Base-by-base conservation (phyloP, 345 rosid species). In the Citrus hindsii region DNA sequence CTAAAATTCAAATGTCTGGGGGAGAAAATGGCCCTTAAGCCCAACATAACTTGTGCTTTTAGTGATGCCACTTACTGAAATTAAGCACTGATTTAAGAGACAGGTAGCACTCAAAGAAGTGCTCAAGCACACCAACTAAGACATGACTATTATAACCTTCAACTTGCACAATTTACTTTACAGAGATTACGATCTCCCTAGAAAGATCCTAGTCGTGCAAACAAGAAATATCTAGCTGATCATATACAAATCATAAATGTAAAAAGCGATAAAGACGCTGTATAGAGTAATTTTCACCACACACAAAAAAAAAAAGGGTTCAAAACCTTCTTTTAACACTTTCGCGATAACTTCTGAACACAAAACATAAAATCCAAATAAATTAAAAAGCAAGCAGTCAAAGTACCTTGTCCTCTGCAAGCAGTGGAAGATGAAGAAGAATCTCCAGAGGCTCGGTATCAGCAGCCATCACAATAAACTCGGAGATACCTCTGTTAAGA, bases 361-460 rank as follows among this genome's bases (percentile, higher is more conserved):
- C 9, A 64, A 32, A 5, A 7, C 12, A 8, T 32, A 18, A 30
- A 32, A 64, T 28, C n/a, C n/a, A 4, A 79, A 61, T 30, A 48
- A 30, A n/a, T 42, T 3, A 14, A 4, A 55, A 30, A 38, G 30
- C 5, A n/a, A 25, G 73, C 58, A 75, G 40, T 3, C 6, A 67
- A 60, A 40, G 32, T 53, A 86, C 99, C 98, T 96, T 94, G 66
- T 89, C 92, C 79, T 90, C 95, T 4, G 99, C 99, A 28, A 96
- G 93, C 78, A 92, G 71, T 9, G 90, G 91, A 27, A 89, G 86
- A 78, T 90, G 99, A 59, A 96, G 83, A 76, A 86, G 91, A 84
- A 96, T 96, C 93, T 96, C 99, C 18, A 96, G 93, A 6, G 99
- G 98, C 83, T 86, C 91, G 0, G 92, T 84, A 85, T 92, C 93